phyloP scores from a whole-genome alignment of 148 eudicot genomes.

The Bassia scoparia region DNA sequence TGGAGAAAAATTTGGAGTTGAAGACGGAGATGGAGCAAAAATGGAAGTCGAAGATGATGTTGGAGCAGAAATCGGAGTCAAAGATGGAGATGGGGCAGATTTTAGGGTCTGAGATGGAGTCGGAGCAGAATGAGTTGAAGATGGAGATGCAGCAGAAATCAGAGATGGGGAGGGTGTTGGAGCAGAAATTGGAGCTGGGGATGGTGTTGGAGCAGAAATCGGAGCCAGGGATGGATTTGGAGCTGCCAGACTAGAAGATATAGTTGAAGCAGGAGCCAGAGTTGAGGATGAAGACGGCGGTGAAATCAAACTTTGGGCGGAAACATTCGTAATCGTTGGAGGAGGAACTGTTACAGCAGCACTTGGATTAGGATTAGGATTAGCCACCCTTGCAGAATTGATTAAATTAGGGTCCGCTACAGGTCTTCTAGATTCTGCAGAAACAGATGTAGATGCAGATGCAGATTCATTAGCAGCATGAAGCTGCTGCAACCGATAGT shows the following conservation, averaged over 20 bases:
- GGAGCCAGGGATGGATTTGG: not conserved
- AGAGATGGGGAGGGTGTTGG: not conserved
- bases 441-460: slow-evolving; percentile 29
- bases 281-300: not conserved
- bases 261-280: not conserved
- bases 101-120: not conserved
- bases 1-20: not conserved
- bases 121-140: not conserved
- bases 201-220: not conserved
- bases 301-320: not conserved
- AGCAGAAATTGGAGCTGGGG: not conserved
- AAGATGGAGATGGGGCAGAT: not conserved
- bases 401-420: slow-evolving; percentile 30
- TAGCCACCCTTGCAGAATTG: slow-evolving; percentile 22
- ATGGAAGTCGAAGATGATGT: not conserved
- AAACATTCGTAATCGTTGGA: slow-evolving; percentile 3
- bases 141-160: not conserved
- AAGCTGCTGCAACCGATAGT: slow-evolving; percentile 71
- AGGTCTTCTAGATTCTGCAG: slow-evolving; percentile 38
- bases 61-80: not conserved
- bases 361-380: slow-evolving; percentile 17
- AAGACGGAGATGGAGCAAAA: not conserved
- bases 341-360: not conserved
- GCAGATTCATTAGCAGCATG: slow-evolving; percentile 43
- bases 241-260: not conserved